Conservation (phyloP, 441 rosid species). For the Corymbia calophylla region DNA sequence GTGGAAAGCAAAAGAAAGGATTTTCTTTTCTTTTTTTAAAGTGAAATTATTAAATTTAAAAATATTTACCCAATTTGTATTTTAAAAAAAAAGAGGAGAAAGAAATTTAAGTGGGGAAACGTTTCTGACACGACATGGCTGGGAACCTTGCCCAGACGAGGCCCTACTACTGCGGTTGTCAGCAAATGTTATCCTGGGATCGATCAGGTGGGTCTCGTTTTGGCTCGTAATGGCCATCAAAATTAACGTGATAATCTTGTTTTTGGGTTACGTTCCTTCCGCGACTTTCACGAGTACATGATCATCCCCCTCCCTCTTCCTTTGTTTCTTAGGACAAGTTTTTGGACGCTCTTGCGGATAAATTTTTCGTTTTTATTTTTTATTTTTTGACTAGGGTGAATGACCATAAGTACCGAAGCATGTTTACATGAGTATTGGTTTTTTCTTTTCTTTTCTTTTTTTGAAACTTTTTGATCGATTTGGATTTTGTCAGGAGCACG, state of each 20-base stretch:
- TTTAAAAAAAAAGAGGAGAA: no score
- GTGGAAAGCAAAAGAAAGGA: not conserved
- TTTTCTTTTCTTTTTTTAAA: no score
- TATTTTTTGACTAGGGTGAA: not conserved
- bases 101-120: not conserved
- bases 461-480: not conserved
- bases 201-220: not conserved
- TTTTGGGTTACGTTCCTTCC: not conserved
- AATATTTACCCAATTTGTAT: no score
- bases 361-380: not conserved
- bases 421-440: not conserved
- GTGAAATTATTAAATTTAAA: not conserved
- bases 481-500: not conserved
- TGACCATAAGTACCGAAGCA: not conserved
- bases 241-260: not conserved
- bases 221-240: not conserved
- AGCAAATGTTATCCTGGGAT: not conserved
- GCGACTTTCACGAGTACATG: not conserved
- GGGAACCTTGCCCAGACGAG: not conserved
- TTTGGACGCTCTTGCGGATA: not conserved
- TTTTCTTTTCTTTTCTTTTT: no score
- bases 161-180: not conserved
- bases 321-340: not conserved
- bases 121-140: conserved; percentile 7
- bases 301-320: not conserved